These are phyloP conservation scores for Globisporangium abappressorium DNA, from an alignment of 352 stramenopile genomes.

Conservation along the genomic window DNA sequence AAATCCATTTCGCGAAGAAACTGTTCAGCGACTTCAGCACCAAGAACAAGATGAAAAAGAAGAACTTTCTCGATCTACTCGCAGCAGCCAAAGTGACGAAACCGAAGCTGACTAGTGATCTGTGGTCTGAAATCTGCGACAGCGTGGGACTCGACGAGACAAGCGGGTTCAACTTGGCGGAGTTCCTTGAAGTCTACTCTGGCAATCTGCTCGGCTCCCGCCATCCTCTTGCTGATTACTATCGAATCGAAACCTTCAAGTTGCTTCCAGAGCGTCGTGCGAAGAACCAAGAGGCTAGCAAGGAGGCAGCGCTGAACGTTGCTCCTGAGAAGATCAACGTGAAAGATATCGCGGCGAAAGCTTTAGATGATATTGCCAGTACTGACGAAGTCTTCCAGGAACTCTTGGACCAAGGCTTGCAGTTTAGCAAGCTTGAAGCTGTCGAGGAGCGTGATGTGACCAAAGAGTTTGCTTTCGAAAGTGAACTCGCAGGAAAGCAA, in stretches of 20 bases:
- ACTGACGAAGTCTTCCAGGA: slow-evolving; percentile 52
- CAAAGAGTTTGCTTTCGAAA: slow-evolving; percentile 27
- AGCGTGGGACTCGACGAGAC: slow-evolving; percentile 34
- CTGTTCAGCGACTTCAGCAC: slow-evolving; percentile 42
- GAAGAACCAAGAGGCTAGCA: slow-evolving; percentile 29
- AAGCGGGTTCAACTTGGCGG: slow-evolving; percentile 24
- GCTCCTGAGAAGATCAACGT: slow-evolving; percentile 52
- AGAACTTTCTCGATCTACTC: slow-evolving; percentile 42
- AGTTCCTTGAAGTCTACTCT: slow-evolving; percentile 47
- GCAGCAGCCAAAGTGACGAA: slow-evolving; percentile 32
- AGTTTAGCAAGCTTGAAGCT: slow-evolving; percentile 50
- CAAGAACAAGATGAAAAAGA: slow-evolving; percentile 38
- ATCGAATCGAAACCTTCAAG: slow-evolving; percentile 60
- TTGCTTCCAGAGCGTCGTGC: slow-evolving; percentile 35
- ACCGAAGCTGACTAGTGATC: slow-evolving; percentile 38
- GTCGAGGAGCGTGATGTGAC: slow-evolving; percentile 25
- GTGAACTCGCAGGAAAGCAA: slow-evolving; percentile 25
- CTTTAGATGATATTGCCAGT: slow-evolving; percentile 36
- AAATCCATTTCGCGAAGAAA: slow-evolving; percentile 48
- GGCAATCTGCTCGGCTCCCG: slow-evolving; percentile 36
- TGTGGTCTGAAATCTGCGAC: slow-evolving; percentile 41
- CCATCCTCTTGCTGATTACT: slow-evolving; percentile 43
- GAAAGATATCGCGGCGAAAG: slow-evolving; percentile 40
- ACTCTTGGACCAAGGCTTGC: slow-evolving; percentile 31
- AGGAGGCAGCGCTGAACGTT: slow-evolving; percentile 42